These are phyloP conservation scores for Fusarium circinatum DNA, from an alignment of 2,329 filamentous ascomycete genomes.

Conservation along the genomic window DNA sequence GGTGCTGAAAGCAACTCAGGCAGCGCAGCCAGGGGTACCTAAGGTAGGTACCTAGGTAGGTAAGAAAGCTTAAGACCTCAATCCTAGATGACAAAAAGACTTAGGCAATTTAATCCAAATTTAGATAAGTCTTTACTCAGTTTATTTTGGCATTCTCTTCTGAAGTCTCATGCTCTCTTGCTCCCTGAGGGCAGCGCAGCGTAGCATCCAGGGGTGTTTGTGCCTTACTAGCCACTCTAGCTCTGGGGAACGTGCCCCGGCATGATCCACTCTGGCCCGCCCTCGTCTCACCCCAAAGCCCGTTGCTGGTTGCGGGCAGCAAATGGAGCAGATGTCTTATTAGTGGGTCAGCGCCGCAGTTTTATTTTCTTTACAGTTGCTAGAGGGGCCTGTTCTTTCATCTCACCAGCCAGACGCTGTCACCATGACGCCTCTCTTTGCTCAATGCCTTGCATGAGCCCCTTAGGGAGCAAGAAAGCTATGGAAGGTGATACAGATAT, in stretches of 20 bases:
- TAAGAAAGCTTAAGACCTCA: no score
- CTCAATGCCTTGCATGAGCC: constrained; percentile 14
- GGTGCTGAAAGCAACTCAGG: background rate
- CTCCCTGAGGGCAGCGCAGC: no score
- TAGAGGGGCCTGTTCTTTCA: background rate
- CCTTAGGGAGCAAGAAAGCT: background rate
- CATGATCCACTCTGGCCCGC: constrained; percentile 9
- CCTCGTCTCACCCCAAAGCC: constrained; percentile 11
- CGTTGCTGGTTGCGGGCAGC: constrained; percentile 18
- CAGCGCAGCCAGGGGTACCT: background rate
- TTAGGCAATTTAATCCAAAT: no score
- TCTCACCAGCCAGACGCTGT: constrained; percentile 7
- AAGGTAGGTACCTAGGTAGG: no score
- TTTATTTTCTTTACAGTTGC: background rate
- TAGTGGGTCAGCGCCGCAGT: background rate
- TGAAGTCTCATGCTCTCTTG: no score
- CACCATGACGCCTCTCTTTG: constrained; percentile 36
- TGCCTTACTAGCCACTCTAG: constrained; percentile 21
- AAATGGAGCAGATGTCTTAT: background rate
- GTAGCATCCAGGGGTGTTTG: constrained; percentile 14
- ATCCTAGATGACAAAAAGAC: no score
- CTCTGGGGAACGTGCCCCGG: constrained; percentile 28
- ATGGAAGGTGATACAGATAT: background rate
- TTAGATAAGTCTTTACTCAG: no score
- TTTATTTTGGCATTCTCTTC: no score